Percentiles rank a stretch among this genome's conserved stretches.
Evolutionary conservation across 768 basidiomycete genomes (phyloP).

Genomic region (Termitomyces sp.): DNA sequence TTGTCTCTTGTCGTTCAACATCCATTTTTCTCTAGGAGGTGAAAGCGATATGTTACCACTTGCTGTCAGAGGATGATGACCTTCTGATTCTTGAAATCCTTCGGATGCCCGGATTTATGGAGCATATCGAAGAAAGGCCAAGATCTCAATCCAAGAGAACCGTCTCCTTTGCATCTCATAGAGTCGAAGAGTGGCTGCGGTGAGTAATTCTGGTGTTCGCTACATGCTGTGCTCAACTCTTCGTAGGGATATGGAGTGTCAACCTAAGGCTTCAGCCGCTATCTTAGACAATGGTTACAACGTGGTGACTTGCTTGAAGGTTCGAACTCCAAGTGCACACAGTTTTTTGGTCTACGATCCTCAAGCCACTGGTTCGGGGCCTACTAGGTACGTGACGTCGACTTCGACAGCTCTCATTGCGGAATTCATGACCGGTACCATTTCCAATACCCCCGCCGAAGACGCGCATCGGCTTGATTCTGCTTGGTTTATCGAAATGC

Average conservation of each 20-base stretch:
- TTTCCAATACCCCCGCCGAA: not conserved
- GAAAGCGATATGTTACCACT: not conserved
- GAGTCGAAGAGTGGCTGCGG: not conserved
- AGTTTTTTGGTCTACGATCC: not conserved
- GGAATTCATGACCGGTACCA: not conserved
- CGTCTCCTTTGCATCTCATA: not conserved
- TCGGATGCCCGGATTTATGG: not conserved
- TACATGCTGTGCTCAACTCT: not conserved
- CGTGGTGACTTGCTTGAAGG: not conserved
- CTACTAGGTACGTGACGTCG: not conserved
- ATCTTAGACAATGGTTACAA: constrained; percentile 1
- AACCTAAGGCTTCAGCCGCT: not conserved
- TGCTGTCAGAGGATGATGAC: not conserved
- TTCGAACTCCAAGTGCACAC: not conserved
- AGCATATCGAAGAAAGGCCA: not conserved
- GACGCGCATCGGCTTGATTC: not conserved
- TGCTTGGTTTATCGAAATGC: not conserved
- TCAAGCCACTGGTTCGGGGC: not conserved
- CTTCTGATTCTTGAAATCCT: not conserved
- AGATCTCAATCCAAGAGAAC: not conserved
- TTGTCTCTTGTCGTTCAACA: not conserved
- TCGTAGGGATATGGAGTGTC: not conserved
- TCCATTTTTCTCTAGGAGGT: not conserved
- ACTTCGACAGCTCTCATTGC: not conserved
- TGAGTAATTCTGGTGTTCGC: not conserved